Evolutionary conservation across 208 protist genomes (phyloP).

Genomic region (Porcisia hertigi): DNA sequence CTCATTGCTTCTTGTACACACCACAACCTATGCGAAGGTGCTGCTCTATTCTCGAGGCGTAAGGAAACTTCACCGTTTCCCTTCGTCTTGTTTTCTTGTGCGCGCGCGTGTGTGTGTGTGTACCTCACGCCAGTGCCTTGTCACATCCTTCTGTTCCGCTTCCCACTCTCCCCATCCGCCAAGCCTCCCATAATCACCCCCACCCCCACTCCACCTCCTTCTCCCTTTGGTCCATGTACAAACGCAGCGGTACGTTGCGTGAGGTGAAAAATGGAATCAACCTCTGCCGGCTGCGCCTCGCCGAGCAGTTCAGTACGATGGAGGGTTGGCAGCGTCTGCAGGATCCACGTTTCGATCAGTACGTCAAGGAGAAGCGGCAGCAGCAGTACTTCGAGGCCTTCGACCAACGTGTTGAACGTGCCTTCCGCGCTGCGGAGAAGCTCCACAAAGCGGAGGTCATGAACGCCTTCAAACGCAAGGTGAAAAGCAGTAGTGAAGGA

Average conservation of each 20-base stretch:
- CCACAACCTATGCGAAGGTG: background rate
- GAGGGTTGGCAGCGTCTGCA: constrained; percentile 74
- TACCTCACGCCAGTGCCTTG: no score
- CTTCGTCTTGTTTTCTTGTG: background rate
- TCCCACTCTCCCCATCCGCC: background rate
- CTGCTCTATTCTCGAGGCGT: background rate
- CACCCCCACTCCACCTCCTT: no score
- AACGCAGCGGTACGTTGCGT: constrained; percentile 9
- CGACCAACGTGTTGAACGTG: constrained; percentile 87
- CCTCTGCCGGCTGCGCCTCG: constrained; percentile 59
- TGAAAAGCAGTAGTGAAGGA: constrained; percentile 35
- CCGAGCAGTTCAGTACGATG: constrained; percentile 83
- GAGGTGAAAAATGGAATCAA: constrained; percentile 65
- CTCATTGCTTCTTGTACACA: background rate
- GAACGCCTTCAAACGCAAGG: constrained; percentile 81
- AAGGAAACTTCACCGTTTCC: background rate
- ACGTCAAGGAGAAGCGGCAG: constrained; percentile 64
- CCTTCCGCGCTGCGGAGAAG: constrained; percentile 57
- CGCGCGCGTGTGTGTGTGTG: no score
- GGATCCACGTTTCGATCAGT: constrained; percentile 72
- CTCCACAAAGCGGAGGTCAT: constrained; percentile 76
- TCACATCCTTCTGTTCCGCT: background rate
- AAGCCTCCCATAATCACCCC: background rate
- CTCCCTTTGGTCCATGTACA: constrained; percentile 5
- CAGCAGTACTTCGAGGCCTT: constrained; percentile 79